Evolutionary conservation across 2,329 filamentous ascomycete species (phyloP).

Genomic region (Fusarium zealandicum): DNA sequence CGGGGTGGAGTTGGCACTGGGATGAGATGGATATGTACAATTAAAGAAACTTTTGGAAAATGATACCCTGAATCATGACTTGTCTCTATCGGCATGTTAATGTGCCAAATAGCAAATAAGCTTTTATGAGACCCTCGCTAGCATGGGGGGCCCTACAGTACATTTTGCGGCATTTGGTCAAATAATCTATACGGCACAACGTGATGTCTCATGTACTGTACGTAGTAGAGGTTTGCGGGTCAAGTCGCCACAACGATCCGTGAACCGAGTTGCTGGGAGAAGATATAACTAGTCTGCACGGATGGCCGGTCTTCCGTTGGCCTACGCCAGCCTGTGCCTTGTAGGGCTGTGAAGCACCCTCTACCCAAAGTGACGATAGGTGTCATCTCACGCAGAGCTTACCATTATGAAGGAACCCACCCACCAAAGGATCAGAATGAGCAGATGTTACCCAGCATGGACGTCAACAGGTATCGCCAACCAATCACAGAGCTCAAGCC

Average conservation of each 20-base stretch:
- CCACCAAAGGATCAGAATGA: too few species aligned
- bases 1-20: background rate
- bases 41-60: slow-evolving; percentile 13
- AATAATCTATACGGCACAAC: too few species aligned
- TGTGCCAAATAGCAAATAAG: too few species aligned
- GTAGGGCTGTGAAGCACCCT: background rate
- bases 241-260: background rate
- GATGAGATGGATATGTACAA: slow-evolving; percentile 4
- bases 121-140: too few species aligned
- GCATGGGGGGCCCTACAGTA: too few species aligned
- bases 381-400: slow-evolving; percentile 1
- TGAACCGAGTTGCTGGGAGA: background rate
- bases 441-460: too few species aligned
- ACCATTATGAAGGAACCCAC: background rate
- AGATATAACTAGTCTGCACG: background rate
- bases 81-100: background rate
- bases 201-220: background rate
- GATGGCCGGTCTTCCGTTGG: background rate
- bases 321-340: background rate
- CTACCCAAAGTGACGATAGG: background rate
- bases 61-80: slow-evolving; percentile 26
- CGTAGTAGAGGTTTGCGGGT: background rate
- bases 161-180: too few species aligned
- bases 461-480: too few species aligned
- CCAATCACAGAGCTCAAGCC: too few species aligned